Evolutionary conservation across 2,329 filamentous ascomycete genomes (phyloP).

Genomic region (Cladosporium sp.): DNA sequence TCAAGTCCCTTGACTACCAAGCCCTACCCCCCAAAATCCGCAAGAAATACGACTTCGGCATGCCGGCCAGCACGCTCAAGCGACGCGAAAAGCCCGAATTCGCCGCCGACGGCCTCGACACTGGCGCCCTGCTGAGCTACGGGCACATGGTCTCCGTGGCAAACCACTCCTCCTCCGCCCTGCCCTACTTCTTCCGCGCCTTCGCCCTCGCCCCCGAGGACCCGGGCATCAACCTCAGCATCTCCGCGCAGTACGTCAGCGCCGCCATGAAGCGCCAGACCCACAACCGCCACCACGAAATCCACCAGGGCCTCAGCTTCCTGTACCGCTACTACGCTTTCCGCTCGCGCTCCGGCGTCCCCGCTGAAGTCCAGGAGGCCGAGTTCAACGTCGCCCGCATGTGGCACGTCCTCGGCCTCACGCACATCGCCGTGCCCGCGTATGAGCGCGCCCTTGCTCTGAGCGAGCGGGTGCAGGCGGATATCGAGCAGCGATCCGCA

Average conservation of each 20-base stretch:
- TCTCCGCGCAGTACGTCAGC: constrained; percentile 82
- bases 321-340: constrained; percentile 68
- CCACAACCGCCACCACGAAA: constrained; percentile 83
- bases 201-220: constrained; percentile 69
- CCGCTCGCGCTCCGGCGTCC: constrained; percentile 38
- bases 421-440: constrained; percentile 66
- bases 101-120: constrained; percentile 56
- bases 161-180: constrained; percentile 74
- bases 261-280: constrained; percentile 84
- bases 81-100: constrained; percentile 22
- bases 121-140: constrained; percentile 80
- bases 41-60: constrained; percentile 38
- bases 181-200: constrained; percentile 77
- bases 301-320: constrained; percentile 81
- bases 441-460: constrained; percentile 60
- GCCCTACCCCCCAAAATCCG: constrained; percentile 53
- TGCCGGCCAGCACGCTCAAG: constrained; percentile 35
- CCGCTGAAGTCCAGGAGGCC: constrained; percentile 58
- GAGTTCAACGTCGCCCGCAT: constrained; percentile 75
- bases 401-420: constrained; percentile 71
- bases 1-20: constrained; percentile 79
- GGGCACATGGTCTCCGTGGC: constrained; percentile 85
- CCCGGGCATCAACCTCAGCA: constrained; percentile 71
- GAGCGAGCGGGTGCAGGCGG: constrained; percentile 41
- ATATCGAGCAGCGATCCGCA: constrained; percentile 27